Evolutionary conservation across 805 yeast genomes (phyloP).

Genomic region (Komagataella populi): DNA sequence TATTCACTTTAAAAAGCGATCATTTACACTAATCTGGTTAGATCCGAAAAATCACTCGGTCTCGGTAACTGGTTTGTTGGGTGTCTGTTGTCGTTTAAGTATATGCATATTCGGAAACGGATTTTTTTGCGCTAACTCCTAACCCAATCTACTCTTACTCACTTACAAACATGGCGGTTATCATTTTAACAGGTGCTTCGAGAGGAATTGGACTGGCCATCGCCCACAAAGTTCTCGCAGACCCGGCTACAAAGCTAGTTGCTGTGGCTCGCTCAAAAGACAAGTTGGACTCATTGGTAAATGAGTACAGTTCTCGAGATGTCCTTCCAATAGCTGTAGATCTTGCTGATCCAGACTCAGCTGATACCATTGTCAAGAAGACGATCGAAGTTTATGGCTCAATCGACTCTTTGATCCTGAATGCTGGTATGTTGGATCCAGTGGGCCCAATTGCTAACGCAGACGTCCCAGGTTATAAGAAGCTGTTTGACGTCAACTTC

Average conservation of each 20-base stretch:
- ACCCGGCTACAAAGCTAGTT: slow-evolving; percentile 30
- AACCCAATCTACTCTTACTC: neutral
- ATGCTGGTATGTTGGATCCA: slow-evolving; percentile 79
- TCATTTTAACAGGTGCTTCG: slow-evolving; percentile 51
- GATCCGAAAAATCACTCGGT: too few species aligned
- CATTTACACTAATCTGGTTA: too few species aligned
- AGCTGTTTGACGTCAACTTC: slow-evolving; percentile 60
- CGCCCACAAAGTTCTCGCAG: slow-evolving; percentile 33
- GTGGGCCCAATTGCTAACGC: slow-evolving; percentile 44
- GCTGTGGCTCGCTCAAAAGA: slow-evolving; percentile 61
- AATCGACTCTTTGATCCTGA: slow-evolving; percentile 54
- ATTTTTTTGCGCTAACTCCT: slow-evolving; percentile 1
- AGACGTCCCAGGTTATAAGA: slow-evolving; percentile 43
- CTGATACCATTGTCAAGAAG: slow-evolving; percentile 23
- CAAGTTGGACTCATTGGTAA: slow-evolving; percentile 27
- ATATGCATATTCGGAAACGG: neutral
- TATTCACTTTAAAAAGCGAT: too few species aligned
- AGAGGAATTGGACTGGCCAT: slow-evolving; percentile 78
- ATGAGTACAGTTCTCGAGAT: slow-evolving; percentile 29
- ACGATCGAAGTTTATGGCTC: slow-evolving; percentile 39
- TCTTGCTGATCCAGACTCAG: slow-evolving; percentile 28
- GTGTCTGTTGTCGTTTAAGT: neutral
- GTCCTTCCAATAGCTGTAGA: slow-evolving; percentile 48
- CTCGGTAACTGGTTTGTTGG: neutral
- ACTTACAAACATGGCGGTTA: slow-evolving; percentile 15